Base-by-base conservation (phyloP, 148 eudicot genomes). In the Chenopodium quinoa region DNA sequence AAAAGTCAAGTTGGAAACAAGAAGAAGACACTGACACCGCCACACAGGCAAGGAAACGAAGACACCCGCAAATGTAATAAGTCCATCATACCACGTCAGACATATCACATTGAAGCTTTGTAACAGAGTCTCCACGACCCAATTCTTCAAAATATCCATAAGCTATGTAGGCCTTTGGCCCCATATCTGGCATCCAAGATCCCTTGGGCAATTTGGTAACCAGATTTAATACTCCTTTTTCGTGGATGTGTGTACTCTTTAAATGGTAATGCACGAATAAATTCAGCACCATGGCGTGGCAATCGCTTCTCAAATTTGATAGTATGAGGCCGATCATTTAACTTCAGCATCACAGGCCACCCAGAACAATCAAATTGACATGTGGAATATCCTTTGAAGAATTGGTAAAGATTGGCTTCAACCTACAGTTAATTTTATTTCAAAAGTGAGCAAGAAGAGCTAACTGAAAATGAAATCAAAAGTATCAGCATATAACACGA, bases 101-200 rank as follows among this genome's bases (percentile, higher is more conserved):
- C 87, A 88, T 86, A 78, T 89, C 89, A 64, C 84, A 89, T 47
- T 91, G 92, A 76, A 91, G 91, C 85, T 89, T 92, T 12, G 97
- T 91, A 22, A 92, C 91, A 65, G 94, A 92, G 86, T 92, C 94
- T 66, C 94, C 97, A 44, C 89, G 90, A 13, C 91, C 94, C 77
- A 92, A 90, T 81, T 92, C 97, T 83, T 90, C 89, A 29, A 83
- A 76, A 78, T 86, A 82, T 31, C 94, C 97, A 84, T 91, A 90
- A 13, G 93, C 94, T 71, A 93, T 90, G 75, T 89, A 93, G 54
- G 97, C 90, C 82, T 91, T 91, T 27, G 93, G 93, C 73, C 91
- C 92, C 81, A 91, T 77, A 79, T 90, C 89, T 7, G 91, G 95
- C 86, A 88, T 90, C 74, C 90, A 76, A 19, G 73, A 65, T 0